These are phyloP conservation scores for Xanthoparmelia taractica DNA, from an alignment of 495 filamentous ascomycete species.

Conservation along the genomic window DNA sequence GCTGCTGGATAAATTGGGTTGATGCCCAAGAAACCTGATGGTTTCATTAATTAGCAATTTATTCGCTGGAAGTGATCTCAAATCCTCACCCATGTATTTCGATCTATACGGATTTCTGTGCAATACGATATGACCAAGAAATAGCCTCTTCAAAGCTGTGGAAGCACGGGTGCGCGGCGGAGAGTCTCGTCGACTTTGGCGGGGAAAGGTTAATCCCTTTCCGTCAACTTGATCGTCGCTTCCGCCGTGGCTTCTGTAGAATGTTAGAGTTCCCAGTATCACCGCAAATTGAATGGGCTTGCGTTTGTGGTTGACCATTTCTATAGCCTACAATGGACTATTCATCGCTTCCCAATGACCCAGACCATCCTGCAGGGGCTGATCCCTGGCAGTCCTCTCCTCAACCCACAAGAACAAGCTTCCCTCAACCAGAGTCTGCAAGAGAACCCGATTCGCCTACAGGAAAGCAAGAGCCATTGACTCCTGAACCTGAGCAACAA, in stretches of 20 bases:
- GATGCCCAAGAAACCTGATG: slow-evolving; percentile 16
- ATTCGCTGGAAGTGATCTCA: neutral
- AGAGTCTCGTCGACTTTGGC: too few species aligned
- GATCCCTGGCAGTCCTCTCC: slow-evolving; percentile 76
- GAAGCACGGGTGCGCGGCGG: neutral
- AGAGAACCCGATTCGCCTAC: slow-evolving; percentile 52
- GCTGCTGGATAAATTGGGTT: slow-evolving; percentile 72
- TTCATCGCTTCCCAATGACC: slow-evolving; percentile 65
- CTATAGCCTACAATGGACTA: slow-evolving; percentile 61
- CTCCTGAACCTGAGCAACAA: slow-evolving; percentile 28
- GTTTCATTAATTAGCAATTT: neutral
- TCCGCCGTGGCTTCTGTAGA: neutral
- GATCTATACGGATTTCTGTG: neutral
- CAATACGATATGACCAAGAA: neutral
- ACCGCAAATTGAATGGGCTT: neutral
- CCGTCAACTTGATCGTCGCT: neutral
- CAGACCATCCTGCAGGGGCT: slow-evolving; percentile 57
- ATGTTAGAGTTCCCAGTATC: too few species aligned
- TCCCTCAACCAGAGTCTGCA: slow-evolving; percentile 36
- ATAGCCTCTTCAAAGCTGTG: neutral
- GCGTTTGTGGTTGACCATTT: neutral
- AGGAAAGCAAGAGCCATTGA: slow-evolving; percentile 35
- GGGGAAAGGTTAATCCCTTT: neutral
- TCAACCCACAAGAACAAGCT: slow-evolving; percentile 51
- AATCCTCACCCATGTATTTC: neutral